Evolutionary conservation across 768 basidiomycete genomes (phyloP).

Genomic region (Trametes elegans): DNA sequence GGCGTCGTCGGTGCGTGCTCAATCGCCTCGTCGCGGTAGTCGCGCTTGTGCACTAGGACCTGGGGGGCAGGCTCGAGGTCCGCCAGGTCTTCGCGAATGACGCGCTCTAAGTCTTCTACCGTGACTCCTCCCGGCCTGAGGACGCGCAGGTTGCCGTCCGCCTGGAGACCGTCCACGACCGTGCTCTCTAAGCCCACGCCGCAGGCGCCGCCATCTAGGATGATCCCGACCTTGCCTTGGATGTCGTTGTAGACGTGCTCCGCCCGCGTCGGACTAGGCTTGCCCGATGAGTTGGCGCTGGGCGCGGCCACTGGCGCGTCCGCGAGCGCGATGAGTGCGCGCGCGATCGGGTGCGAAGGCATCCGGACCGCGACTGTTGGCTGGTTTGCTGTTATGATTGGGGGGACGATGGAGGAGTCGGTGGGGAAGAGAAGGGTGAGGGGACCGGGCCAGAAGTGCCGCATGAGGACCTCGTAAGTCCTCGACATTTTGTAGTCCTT

Average conservation of each 20-base stretch:
- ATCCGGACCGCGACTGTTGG: slow-evolving; percentile 87
- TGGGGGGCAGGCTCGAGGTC: slow-evolving; percentile 39
- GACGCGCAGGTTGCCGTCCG: slow-evolving; percentile 74
- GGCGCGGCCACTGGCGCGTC: slow-evolving; percentile 87
- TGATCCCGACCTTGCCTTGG: slow-evolving; percentile 65
- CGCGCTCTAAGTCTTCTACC: slow-evolving; percentile 78
- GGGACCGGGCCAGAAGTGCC: slow-evolving; percentile 92
- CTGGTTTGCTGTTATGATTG: slow-evolving; percentile 77
- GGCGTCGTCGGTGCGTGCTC: slow-evolving; percentile 89
- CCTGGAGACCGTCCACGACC: slow-evolving; percentile 83
- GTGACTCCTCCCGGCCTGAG: slow-evolving; percentile 91
- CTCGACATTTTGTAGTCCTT: slow-evolving; percentile 51
- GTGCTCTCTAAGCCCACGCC: slow-evolving; percentile 94
- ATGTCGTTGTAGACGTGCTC: slow-evolving; percentile 83
- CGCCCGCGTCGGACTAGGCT: slow-evolving; percentile 90
- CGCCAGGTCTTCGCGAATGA: slow-evolving; percentile 43
- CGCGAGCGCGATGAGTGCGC: slow-evolving; percentile 78
- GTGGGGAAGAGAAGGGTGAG: slow-evolving; percentile 89
- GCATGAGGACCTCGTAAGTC: slow-evolving; percentile 73
- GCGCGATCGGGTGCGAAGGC: slow-evolving; percentile 91
- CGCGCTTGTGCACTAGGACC: slow-evolving; percentile 77
- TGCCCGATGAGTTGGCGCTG: slow-evolving; percentile 91
- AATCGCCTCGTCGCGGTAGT: slow-evolving; percentile 66
- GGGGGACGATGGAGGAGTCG: slow-evolving; percentile 56
- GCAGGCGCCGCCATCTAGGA: slow-evolving; percentile 92